Evolutionary conservation across 805 yeast genomes (phyloP).

Genomic region (Starmerella gropengiesseri): DNA sequence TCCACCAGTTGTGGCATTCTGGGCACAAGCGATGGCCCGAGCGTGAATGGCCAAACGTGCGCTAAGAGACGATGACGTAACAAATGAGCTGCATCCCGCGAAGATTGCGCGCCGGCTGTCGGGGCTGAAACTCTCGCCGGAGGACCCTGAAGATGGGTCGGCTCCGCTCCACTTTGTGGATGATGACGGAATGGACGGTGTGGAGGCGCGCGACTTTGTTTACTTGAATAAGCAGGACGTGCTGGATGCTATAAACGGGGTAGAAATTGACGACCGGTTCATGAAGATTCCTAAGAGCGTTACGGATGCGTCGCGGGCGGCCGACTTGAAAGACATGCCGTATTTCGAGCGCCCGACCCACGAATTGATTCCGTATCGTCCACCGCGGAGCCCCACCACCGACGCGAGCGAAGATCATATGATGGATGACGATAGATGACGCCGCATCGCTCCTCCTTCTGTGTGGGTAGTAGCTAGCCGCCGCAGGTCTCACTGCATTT

Average conservation of each 20-base stretch:
- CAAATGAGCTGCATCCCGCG: conserved; percentile 7
- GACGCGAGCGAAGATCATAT: no score
- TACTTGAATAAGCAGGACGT: conserved; percentile 8
- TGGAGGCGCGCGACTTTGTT: conserved; percentile 15
- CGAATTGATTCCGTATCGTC: conserved; percentile 17
- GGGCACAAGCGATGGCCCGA: neutral
- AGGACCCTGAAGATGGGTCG: neutral
- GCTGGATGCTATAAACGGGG: conserved; percentile 19
- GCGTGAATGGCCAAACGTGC: neutral
- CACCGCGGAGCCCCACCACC: no score
- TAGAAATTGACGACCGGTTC: conserved; percentile 19
- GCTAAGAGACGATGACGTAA: neutral
- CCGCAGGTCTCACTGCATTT: no score
- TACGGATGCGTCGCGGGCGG: neutral
- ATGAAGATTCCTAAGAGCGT: conserved; percentile 16
- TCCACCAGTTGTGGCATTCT: no score
- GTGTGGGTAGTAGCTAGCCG: no score
- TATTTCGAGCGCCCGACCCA: conserved; percentile 18
- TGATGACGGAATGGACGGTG: conserved; percentile 19
- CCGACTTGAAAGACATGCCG: neutral
- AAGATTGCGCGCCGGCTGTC: conserved; percentile 11
- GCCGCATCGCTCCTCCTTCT: no score
- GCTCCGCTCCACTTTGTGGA: neutral
- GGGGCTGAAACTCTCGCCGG: neutral
- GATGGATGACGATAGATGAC: no score